Evolutionary conservation across 2,329 filamentous ascomycete genomes (phyloP), one percentile per base, ranked within the genome.

Genomic region (Rhynchosporium secalis): DNA sequence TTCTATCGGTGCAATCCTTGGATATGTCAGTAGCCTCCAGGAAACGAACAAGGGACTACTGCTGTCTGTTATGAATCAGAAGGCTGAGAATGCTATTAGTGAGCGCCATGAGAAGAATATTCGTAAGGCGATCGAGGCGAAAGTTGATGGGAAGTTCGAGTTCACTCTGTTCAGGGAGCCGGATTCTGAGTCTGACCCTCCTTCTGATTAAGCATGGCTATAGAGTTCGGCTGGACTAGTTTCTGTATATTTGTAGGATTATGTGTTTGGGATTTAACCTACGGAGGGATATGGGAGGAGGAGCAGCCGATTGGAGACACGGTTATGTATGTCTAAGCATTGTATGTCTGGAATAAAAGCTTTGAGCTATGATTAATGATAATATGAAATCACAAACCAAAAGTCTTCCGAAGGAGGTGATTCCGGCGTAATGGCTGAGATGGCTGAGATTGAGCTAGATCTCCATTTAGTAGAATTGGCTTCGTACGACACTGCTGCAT

Each of bases 1-100:
- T 70, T 83, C 81, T 0, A 75, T 75, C 3, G 72, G 78, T 4
- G 82, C 81, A 1, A 76, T 89, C 1, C 70, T 74, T n/a, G 52
- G 68, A 0, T 81, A 80, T 61, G 74, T 81, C 36, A 66, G 70
- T 6, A 70, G 61, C 3, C 72, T 83, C 6, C 69, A 71, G n/a
- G 64, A 65, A 9, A 71, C 69, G 9, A 76, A 76, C 56, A 66
- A 66, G 36, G 74, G 74, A 13, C 65, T 77, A 13, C 38, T 66
- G 6, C 59, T 77, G 15, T 71, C 69, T 36, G 67, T 76, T 10
- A 69, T 74, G 68, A 72, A 65, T 48, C 73, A 75, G 48, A 70
- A 68, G 51, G 51, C 68, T 12, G 69, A 72, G 36, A 58, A 67
- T 29, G 63, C 70, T 43, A 55, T 77, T 12, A 70, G 56, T 7